Percentiles rank a stretch among this genome's conserved stretches.
phyloP scores from a whole-genome alignment of 2,329 filamentous ascomycete genomes.

The Hypoxylon sp. region DNA sequence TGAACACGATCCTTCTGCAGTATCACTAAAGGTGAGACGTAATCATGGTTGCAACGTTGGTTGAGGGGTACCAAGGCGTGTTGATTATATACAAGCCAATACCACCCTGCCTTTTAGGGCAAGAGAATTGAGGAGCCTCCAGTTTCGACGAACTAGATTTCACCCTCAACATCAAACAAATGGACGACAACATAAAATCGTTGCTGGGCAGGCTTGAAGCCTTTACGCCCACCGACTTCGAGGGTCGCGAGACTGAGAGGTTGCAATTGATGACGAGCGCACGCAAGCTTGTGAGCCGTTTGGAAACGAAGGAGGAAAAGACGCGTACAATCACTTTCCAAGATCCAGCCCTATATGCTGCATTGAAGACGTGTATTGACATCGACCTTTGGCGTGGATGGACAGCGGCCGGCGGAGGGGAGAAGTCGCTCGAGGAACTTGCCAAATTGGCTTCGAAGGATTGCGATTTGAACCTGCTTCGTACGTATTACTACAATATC shows the following conservation, averaged over 20 bases:
- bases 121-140: neutral
- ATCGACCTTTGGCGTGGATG: constrained; percentile 46
- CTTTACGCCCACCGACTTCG: constrained; percentile 33
- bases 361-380: constrained; percentile 41
- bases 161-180: neutral
- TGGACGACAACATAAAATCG: neutral
- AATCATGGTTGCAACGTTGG: constrained; percentile 7
- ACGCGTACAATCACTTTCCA: constrained; percentile 35
- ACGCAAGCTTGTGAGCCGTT: constrained; percentile 39
- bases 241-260: constrained; percentile 39
- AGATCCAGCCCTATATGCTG: constrained; percentile 42
- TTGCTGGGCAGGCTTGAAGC: constrained; percentile 24
- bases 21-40: neutral
- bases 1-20: neutral
- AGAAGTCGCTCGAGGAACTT: constrained; percentile 41
- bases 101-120: neutral
- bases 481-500: constrained; percentile 23
- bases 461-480: constrained; percentile 44
- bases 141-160: neutral
- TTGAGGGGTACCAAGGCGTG: neutral
- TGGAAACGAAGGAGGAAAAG: constrained; percentile 45
- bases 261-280: constrained; percentile 38
- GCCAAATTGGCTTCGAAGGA: constrained; percentile 32
- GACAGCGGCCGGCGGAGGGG: constrained; percentile 33
- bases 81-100: neutral